Evolutionary conservation across 2,329 filamentous ascomycete species (phyloP), one percentile per base, ranked within the genome.

Genomic region (Colletotrichum somersetense): DNA sequence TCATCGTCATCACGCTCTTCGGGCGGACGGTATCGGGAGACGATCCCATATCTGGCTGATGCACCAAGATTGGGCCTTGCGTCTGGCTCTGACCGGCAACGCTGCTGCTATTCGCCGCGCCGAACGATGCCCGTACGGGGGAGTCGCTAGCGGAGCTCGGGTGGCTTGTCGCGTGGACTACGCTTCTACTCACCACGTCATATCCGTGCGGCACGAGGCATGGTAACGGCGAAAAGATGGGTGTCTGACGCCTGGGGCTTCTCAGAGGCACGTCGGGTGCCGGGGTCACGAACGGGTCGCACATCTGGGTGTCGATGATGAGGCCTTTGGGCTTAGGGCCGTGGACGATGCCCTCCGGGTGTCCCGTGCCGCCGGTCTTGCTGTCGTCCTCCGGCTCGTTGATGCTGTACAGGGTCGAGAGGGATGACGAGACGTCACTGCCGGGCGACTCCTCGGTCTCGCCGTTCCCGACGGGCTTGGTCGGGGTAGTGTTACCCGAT

Each of bases 321-420:
- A 72, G 16, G 2, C 61, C 59, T 38, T 50, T 74, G 1, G 70
- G 55, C 38, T 63, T 67, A 53, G 44, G 50, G 16, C 63, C 66
- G 18, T 68, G 61, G 1, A 56, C 5, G 18, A 20, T 26, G 8
- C 52, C 40, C 23, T 50, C 61, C 7, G 53, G 11, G 5, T 35
- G 40, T 33, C 58, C 62, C 16, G 18, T 40, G 4, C 56, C 72
- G 2, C 66, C 72, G 0, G 46, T 57, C 44, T 68, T 65, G 23
- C 53, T 58, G 40, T 79, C 79, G 8, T 84, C 82, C 11, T 85
- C 82, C 1, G 81, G 79, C 65, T 88, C 87, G 40, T 87, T 86
- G 59, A 85, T 86, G 70, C 87, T 89, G 73, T 89, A 89, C 6
- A 90, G 77, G 0, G 88, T 90, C 5, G 88, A 90, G 6, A 90